A percentile compares a stretch with the other conserved stretches of the same genome.
phyloP scores from a whole-genome alignment of 129 eudicot genomes.

The Artemisia annua region DNA sequence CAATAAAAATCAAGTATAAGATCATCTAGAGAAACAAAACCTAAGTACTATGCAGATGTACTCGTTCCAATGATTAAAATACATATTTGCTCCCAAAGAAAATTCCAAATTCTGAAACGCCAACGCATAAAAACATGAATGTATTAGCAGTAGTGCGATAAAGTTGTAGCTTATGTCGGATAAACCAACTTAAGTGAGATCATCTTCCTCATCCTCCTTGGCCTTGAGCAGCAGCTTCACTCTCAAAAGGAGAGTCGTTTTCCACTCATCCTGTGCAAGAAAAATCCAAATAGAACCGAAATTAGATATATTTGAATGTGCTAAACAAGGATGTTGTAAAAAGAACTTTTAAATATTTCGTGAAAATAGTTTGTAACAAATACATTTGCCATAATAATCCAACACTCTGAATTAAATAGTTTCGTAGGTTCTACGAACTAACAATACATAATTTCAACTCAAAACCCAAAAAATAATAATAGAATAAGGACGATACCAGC shows the following conservation, averaged over 20 bases:
- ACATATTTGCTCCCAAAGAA: slow-evolving; percentile 17
- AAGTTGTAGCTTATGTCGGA: background rate
- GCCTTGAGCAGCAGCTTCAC: slow-evolving; percentile 87
- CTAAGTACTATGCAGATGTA: slow-evolving; percentile 14
- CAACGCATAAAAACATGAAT: slow-evolving; percentile 11
- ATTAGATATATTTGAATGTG: background rate
- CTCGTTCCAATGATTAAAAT: background rate
- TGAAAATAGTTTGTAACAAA: too few species aligned
- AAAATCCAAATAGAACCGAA: background rate
- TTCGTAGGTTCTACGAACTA: too few species aligned
- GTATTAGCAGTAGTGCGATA: slow-evolving; percentile 8
- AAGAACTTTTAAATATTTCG: too few species aligned
- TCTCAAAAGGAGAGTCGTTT: slow-evolving; percentile 86
- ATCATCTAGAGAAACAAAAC: slow-evolving; percentile 12
- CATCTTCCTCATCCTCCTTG: slow-evolving; percentile 83
- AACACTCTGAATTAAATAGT: too few species aligned
- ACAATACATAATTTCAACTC: too few species aligned
- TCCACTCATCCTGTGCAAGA: slow-evolving; percentile 69
- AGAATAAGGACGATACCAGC: slow-evolving; percentile 37
- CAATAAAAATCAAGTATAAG: background rate
- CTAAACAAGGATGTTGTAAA: background rate
- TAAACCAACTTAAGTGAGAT: slow-evolving; percentile 61
- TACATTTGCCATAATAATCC: too few species aligned
- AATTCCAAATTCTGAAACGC: slow-evolving; percentile 15
- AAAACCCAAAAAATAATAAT: background rate